Conservation (phyloP, 2,329 filamentous ascomycete species). For the Scedosporium apiospermum region DNA sequence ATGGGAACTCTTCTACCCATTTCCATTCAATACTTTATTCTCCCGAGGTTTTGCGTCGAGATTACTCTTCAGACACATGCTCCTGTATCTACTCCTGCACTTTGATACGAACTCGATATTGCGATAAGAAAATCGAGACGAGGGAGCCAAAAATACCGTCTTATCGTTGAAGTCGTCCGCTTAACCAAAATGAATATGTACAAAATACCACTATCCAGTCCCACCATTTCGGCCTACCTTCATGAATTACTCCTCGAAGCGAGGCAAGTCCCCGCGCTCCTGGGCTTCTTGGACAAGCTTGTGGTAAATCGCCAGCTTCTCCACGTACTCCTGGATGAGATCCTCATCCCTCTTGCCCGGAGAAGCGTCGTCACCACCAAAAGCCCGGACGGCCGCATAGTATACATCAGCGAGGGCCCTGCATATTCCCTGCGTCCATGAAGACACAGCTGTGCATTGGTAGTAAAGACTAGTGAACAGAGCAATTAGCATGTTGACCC, state of each 20-base stretch:
- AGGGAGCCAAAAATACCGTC: too few species aligned
- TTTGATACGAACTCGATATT: too few species aligned
- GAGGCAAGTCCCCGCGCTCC: not conserved
- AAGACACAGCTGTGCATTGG: slow-evolving; percentile 20
- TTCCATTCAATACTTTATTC: too few species aligned
- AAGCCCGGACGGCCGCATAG: slow-evolving; percentile 25
- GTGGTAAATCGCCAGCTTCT: slow-evolving; percentile 24
- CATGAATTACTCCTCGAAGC: not conserved
- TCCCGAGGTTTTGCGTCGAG: too few species aligned
- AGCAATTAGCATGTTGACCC: too few species aligned
- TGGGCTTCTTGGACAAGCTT: not conserved
- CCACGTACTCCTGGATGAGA: slow-evolving; percentile 21
- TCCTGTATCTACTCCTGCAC: too few species aligned
- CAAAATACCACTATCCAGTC: not conserved
- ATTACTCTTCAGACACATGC: too few species aligned
- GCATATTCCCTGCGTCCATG: slow-evolving; percentile 16
- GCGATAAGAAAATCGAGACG: too few species aligned
- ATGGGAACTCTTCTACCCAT: too few species aligned
- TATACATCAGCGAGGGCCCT: slow-evolving; percentile 28
- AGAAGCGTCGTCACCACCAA: slow-evolving; percentile 23
- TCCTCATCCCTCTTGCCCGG: slow-evolving; percentile 18
- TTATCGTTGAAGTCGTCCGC: too few species aligned
- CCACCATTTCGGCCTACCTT: not conserved
- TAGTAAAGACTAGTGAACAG: slow-evolving; percentile 21
- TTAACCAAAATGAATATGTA: not conserved